phyloP scores from a whole-genome alignment of 345 rosid species.

The Syzygium grande region DNA sequence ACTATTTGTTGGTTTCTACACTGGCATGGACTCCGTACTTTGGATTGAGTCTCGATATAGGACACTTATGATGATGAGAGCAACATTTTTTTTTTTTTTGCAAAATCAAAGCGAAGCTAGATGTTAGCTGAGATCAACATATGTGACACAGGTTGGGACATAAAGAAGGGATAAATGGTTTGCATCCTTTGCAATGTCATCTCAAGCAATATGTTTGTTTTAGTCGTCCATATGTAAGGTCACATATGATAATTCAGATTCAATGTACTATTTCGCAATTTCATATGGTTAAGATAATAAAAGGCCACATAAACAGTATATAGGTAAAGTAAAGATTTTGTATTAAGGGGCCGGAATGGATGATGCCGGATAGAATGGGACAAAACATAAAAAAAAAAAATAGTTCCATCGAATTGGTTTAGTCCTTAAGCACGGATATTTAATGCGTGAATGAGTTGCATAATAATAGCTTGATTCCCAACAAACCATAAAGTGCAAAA shows the following conservation, averaged over 20 bases:
- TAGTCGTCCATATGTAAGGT: background rate
- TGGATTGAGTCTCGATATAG: background rate
- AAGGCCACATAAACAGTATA: background rate
- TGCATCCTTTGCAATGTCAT: background rate
- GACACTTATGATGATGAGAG: background rate
- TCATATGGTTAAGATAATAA: background rate
- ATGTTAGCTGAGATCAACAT: background rate
- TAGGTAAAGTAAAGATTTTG: background rate
- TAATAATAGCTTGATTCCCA: background rate
- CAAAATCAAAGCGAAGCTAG: background rate
- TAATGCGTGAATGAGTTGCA: background rate
- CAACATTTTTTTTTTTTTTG: background rate
- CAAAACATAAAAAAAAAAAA: too few relatives aligned
- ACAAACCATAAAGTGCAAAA: background rate
- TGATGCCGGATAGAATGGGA: too few relatives aligned
- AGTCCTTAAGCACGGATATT: background rate
- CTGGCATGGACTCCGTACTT: background rate
- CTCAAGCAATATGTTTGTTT: background rate
- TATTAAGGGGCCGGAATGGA: too few relatives aligned
- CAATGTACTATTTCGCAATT: background rate
- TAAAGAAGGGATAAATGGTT: background rate
- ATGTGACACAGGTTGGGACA: background rate
- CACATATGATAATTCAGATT: background rate
- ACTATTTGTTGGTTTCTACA: background rate
- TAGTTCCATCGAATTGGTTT: background rate